phyloP scores from a whole-genome alignment of 371 early-diverging fungal genomes.

The Blakeslea trispora region DNA sequence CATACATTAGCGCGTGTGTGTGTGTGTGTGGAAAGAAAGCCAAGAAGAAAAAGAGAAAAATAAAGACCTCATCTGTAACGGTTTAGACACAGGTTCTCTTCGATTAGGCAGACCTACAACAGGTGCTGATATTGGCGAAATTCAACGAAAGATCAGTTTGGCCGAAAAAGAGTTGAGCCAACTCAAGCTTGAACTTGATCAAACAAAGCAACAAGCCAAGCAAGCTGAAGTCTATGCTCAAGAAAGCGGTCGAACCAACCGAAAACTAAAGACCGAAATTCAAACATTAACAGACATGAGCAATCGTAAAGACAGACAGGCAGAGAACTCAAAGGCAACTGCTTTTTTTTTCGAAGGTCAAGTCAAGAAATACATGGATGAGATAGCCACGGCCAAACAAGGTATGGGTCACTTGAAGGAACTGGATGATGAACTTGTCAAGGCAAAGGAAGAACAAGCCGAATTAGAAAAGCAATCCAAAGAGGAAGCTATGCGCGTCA shows the following conservation, averaged over 20 bases:
- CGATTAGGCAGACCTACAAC: conserved; percentile 33
- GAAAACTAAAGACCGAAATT: conserved; percentile 50
- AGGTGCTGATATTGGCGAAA: conserved; percentile 52
- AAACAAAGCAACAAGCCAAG: conserved; percentile 50
- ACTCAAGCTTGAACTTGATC: conserved; percentile 40
- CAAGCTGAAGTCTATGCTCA: conserved; percentile 47
- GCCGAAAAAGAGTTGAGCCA: conserved; percentile 45
- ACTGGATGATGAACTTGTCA: conserved; percentile 46
- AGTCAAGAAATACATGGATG: conserved; percentile 54
- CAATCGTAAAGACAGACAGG: conserved; percentile 55
- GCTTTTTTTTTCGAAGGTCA: conserved; percentile 57
- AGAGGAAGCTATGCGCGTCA: conserved; percentile 35
- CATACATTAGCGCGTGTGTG: too few species aligned
- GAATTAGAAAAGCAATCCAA: conserved; percentile 35
- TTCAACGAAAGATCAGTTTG: conserved; percentile 48
- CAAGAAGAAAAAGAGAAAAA: conserved; percentile 1
- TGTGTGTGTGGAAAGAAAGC: not conserved
- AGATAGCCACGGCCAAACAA: conserved; percentile 48
- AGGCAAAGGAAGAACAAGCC: conserved; percentile 42
- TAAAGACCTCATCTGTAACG: not conserved
- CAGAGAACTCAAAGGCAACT: conserved; percentile 54
- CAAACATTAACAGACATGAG: conserved; percentile 55
- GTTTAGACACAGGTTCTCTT: conserved; percentile 7
- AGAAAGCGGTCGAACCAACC: conserved; percentile 52
- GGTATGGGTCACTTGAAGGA: conserved; percentile 52